phyloP scores from a whole-genome alignment of 169 alveolate species.

The Eimeria tenella region DNA sequence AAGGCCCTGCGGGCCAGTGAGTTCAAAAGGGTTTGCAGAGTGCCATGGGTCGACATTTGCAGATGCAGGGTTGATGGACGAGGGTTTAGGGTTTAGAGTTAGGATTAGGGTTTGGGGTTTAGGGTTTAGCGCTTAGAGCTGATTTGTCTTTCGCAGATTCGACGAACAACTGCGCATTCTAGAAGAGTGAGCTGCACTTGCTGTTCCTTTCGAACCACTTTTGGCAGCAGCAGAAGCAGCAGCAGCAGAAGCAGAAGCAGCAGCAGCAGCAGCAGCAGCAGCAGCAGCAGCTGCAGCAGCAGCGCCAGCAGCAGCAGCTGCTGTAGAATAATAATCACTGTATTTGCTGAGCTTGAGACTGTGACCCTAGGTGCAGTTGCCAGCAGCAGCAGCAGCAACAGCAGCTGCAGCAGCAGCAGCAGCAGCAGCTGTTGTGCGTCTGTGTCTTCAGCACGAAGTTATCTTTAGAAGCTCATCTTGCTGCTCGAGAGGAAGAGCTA shows the following conservation, averaged over 20 bases:
- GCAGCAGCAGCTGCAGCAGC: neutral
- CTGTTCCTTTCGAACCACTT: neutral
- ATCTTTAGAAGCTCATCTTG: neutral
- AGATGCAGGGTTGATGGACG: too few species aligned
- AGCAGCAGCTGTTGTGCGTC: neutral
- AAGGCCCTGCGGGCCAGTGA: neutral
- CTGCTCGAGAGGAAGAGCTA: neutral
- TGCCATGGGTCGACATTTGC: too few species aligned
- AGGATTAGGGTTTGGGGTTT: neutral
- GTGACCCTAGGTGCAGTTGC: neutral
- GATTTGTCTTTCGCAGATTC: too few species aligned
- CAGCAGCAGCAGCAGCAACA: neutral
- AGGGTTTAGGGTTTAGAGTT: neutral
- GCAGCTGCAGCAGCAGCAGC: neutral
- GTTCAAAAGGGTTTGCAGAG: neutral
- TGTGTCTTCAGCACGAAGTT: neutral
- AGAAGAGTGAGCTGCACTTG: neutral
- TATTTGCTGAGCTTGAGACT: neutral
- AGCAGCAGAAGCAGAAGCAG: neutral
- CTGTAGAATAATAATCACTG: neutral
- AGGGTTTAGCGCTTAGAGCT: neutral
- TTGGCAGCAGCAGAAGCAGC: neutral
- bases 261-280: neutral
- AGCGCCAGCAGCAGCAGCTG: neutral
- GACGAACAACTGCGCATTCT: too few species aligned